These are phyloP conservation scores for Aechmea fasciata DNA, from an alignment of 176 grass and related monocot species.

Conservation along the genomic window DNA sequence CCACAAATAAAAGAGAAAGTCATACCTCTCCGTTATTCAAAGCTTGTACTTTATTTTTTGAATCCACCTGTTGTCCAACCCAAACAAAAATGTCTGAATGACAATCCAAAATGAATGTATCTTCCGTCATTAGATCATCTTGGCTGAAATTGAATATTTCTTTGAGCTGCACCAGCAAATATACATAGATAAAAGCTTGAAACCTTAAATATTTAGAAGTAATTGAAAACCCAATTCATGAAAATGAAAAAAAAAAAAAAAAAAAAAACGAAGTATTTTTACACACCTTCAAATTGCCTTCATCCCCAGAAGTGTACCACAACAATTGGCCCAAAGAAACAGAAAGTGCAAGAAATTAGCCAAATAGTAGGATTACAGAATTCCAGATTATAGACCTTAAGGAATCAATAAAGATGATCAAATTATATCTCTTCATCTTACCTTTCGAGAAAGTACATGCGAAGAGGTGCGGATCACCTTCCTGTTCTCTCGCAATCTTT, in stretches of 20 bases:
- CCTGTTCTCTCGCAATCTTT: constrained; percentile 64
- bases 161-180: constrained; percentile 47
- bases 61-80: constrained; percentile 71
- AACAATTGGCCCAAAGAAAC: background rate
- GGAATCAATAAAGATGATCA: background rate
- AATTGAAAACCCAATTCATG: background rate
- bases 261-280: constrained; percentile 1
- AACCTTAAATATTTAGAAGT: constrained; percentile 9
- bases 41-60: constrained; percentile 70
- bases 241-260: background rate
- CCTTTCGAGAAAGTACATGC: constrained; percentile 74
- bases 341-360: constrained; percentile 25
- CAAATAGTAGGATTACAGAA: constrained; percentile 8
- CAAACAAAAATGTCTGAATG: constrained; percentile 64
- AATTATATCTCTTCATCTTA: constrained; percentile 20
- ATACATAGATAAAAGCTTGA: background rate
- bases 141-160: constrained; percentile 83
- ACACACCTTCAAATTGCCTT: constrained; percentile 55
- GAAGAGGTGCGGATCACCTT: constrained; percentile 84
- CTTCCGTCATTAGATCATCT: constrained; percentile 95
- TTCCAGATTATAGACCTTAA: constrained; percentile 6
- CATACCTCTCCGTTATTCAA: constrained; percentile 62
- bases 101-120: constrained; percentile 83
- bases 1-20: background rate
- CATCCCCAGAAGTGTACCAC: constrained; percentile 16